These are phyloP conservation scores for Cyberlindnera bimundalis DNA, from an alignment of 805 yeast species.

Conservation along the genomic window DNA sequence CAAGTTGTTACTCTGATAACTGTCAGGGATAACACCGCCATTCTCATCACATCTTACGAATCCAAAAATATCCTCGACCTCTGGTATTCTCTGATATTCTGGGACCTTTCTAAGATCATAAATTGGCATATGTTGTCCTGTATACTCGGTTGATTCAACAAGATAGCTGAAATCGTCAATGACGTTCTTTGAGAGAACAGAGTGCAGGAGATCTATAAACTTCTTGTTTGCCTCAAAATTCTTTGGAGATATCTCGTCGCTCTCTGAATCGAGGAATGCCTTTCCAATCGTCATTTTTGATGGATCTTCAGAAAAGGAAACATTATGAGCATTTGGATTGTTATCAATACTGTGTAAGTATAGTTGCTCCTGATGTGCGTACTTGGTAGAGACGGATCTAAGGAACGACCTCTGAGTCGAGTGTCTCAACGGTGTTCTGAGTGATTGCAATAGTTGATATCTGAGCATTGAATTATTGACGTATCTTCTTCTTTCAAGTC, in stretches of 20 bases:
- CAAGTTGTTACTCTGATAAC: conserved; percentile 56
- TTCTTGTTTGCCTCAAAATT: conserved; percentile 13
- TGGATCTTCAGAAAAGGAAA: conserved; percentile 20
- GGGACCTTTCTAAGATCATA: conserved; percentile 69
- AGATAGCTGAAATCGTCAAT: conserved; percentile 49
- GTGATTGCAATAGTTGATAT: neutral
- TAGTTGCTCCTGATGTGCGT: conserved; percentile 14
- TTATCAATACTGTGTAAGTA: conserved; percentile 12
- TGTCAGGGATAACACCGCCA: conserved; percentile 51
- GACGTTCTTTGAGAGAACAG: conserved; percentile 21
- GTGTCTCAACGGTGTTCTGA: neutral
- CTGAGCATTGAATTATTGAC: neutral
- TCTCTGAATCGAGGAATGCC: conserved; percentile 1
- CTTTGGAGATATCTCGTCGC: neutral
- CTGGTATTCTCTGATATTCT: conserved; percentile 61
- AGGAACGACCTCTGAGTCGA: neutral
- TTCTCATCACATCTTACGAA: conserved; percentile 55
- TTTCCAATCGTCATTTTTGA: conserved; percentile 8
- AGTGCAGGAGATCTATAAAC: conserved; percentile 12
- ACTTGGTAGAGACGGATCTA: conserved; percentile 1
- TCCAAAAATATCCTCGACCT: conserved; percentile 68
- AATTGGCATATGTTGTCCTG: conserved; percentile 59
- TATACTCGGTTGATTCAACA: conserved; percentile 53
- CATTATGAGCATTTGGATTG: neutral
- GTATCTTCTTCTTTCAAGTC: too few species aligned